Evolutionary conservation across 2,329 filamentous ascomycete genomes (phyloP), one percentile per base, ranked within the genome.

Genomic region (Domatiomyces globalis): DNA sequence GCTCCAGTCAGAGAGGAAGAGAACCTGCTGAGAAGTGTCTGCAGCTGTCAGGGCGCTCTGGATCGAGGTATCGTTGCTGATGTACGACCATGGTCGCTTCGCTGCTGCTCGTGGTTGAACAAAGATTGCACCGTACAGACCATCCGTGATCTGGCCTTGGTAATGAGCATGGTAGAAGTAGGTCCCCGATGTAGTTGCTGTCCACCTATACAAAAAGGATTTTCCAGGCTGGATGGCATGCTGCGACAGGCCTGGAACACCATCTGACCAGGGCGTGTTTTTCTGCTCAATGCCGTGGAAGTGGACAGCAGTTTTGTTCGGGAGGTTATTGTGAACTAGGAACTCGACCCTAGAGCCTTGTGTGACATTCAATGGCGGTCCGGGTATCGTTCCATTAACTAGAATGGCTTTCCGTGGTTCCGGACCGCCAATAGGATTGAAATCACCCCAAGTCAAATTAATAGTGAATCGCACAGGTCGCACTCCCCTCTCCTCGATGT

Each of bases 221-320:
- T 72, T 67, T 1, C 78, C 79, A 0, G 84, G 80, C 0, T 78
- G 73, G 45, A 88, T 81, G 0, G 78, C 74, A 54, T 81, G 84
- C 62, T 85, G 84, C 0, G 79, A 82, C 4, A 85, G 73, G 42
- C 78, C 81, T 0, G 79, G 72, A 1, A 83, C 76, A 0, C 85
- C 85, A 60, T 90, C 85, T 81, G 87, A 86, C 52, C 75, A 74
- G 53, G 80, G 85, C 0, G 83, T 85, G 9, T 83, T 83, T 58
- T 86, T 85, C 63, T 87, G 84, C 61, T 80, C 87, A 56, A 90
- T 73, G 9, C 85, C 85, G 59, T 90, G 85, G 65, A 85, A 89
- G 63, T 90, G 85, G 4, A 89, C 71, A 33, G 82, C 83, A 9
- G 74, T 77, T 58, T 77, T 65, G 57, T 87, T 85, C 12, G 72